Evolutionary conservation across 2,329 filamentous ascomycete genomes (phyloP).

Genomic region (Trichoderma sp.): DNA sequence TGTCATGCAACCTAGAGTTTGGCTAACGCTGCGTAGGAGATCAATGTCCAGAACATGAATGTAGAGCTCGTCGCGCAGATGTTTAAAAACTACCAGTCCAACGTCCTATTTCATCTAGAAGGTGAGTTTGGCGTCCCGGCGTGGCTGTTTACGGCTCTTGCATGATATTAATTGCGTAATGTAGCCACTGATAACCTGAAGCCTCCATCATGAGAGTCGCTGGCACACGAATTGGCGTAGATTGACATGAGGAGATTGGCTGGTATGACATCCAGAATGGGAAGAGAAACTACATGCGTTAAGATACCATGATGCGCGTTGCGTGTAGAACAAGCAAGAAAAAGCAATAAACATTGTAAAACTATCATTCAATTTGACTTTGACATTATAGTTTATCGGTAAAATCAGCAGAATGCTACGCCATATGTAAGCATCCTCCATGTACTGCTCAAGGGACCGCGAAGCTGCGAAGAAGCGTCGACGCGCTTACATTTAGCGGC

Average conservation of each 20-base stretch:
- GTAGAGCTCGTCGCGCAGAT: conserved; percentile 97
- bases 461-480: conserved; percentile 10
- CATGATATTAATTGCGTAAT: conserved; percentile 9
- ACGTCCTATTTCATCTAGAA: conserved; percentile 95
- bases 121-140: conserved; percentile 55
- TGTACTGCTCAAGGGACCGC: background rate
- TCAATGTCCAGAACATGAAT: conserved; percentile 99
- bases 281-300: background rate
- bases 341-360: background rate
- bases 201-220: conserved; percentile 60
- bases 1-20: too few relatives aligned
- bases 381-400: background rate
- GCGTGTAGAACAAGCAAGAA: background rate
- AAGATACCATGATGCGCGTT: background rate
- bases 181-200: conserved; percentile 81
- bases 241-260: background rate
- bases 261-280: background rate
- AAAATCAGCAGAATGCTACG: background rate
- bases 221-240: too few relatives aligned
- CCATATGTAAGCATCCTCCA: background rate
- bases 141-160: background rate
- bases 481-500: conserved; percentile 23
- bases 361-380: background rate
- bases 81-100: conserved; percentile 99
- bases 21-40: conserved; percentile 62